Conservation (phyloP, 176 grass and related monocot genomes). For the Avena atlantica region DNA sequence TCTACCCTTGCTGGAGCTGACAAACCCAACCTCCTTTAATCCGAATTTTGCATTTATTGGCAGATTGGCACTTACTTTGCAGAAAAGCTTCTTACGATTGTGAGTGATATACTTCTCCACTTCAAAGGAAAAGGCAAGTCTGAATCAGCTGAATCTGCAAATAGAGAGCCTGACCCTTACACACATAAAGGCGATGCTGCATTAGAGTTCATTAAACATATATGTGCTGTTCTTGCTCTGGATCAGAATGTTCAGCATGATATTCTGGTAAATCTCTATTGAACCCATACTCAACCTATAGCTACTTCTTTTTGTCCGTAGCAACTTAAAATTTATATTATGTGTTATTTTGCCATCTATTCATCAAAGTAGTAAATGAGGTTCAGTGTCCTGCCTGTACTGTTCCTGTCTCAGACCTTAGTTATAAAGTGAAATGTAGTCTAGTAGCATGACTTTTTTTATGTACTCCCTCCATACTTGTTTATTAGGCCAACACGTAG, state of each 20-base stretch:
- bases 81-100: constrained; percentile 87
- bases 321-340: constrained; percentile 16
- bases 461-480: too few relatives aligned
- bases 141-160: constrained; percentile 49
- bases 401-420: constrained; percentile 27
- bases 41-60: constrained; percentile 38
- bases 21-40: constrained; percentile 19
- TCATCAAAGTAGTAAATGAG: constrained; percentile 28
- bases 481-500: too few relatives aligned
- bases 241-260: constrained; percentile 95
- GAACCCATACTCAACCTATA: constrained; percentile 35
- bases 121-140: constrained; percentile 77
- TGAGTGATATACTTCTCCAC: constrained; percentile 74
- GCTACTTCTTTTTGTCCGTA: constrained; percentile 13
- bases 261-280: constrained; percentile 74
- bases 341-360: constrained; percentile 23
- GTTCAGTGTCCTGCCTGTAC: constrained; percentile 9
- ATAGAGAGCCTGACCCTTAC: constrained; percentile 48
- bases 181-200: constrained; percentile 76
- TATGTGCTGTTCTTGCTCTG: constrained; percentile 90
- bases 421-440: constrained; percentile 26
- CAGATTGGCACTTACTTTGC: constrained; percentile 95
- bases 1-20: neutral
- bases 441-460: constrained; percentile 24
- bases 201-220: constrained; percentile 96